phyloP scores from a whole-genome alignment of 106 monocot species.

The Vanilla planifolia region DNA sequence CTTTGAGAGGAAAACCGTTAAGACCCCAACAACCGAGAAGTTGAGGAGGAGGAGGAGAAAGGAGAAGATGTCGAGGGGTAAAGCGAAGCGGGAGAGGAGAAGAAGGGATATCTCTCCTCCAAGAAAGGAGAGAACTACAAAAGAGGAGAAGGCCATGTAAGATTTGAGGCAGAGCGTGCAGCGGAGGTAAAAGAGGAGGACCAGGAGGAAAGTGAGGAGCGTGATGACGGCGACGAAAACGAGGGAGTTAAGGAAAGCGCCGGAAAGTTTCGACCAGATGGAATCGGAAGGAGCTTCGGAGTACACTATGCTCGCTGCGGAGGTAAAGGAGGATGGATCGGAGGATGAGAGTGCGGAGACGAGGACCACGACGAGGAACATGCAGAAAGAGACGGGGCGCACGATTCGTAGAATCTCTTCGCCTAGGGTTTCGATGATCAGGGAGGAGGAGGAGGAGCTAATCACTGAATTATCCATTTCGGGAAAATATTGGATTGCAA shows the following conservation, averaged over 20 bases:
- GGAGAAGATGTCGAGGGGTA: constrained; percentile 52
- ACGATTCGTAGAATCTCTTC: constrained; percentile 73
- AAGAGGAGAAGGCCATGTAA: constrained; percentile 75
- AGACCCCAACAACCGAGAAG: constrained; percentile 56
- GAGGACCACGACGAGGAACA: constrained; percentile 92
- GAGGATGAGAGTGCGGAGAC: constrained; percentile 37
- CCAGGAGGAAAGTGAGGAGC: constrained; percentile 54
- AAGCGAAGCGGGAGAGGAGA: constrained; percentile 29
- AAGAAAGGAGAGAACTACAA: constrained; percentile 58
- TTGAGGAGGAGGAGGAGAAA: constrained; percentile 59
- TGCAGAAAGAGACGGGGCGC: constrained; percentile 70
- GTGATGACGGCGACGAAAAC: constrained; percentile 48
- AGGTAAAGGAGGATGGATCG: constrained; percentile 9
- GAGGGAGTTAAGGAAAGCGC: constrained; percentile 47
- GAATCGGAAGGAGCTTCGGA: constrained; percentile 23
- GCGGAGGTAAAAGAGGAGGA: constrained; percentile 89
- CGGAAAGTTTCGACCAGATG: constrained; percentile 38
- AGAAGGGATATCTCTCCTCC: constrained; percentile 58
- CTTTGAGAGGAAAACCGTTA: constrained; percentile 29
- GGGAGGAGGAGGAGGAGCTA: constrained; percentile 2
- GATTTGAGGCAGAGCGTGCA: constrained; percentile 53
- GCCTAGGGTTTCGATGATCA: constrained; percentile 56
- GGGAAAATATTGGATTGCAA: too few relatives aligned
- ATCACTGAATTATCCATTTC: too few relatives aligned
- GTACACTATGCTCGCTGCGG: constrained; percentile 20